A percentile compares a stretch with the other conserved stretches of the same genome.
Conservation (phyloP, 208 protist genomes). For the Angomonas deanei region DNA sequence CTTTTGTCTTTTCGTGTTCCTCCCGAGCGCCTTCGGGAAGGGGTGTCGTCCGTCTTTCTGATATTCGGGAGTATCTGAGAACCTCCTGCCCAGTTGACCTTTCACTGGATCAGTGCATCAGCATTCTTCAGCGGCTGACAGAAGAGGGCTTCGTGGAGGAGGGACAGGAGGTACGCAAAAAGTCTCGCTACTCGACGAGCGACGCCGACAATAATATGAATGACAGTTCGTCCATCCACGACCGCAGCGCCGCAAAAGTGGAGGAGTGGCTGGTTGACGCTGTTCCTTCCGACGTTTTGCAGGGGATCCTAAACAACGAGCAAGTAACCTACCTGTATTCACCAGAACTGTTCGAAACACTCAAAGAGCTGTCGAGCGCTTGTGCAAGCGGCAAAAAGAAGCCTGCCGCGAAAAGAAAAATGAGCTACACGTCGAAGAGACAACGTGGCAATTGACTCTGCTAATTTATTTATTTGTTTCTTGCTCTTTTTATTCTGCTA, state of each 20-base stretch:
- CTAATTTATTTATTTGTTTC: background rate
- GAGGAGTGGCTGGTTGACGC: slow-evolving; percentile 21
- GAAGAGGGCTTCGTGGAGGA: slow-evolving; percentile 20
- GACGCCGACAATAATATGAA: background rate
- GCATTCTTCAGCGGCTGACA: slow-evolving; percentile 28
- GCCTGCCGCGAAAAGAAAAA: background rate
- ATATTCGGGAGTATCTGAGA: slow-evolving; percentile 47
- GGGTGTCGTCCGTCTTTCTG: slow-evolving; percentile 30
- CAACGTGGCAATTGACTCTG: background rate
- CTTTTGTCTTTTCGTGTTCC: slow-evolving; percentile 42
- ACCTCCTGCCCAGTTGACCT: slow-evolving; percentile 49
- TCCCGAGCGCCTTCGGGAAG: slow-evolving; percentile 32
- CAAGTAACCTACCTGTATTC: slow-evolving; percentile 18
- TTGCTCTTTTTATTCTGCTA: background rate
- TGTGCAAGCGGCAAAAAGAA: background rate
- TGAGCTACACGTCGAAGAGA: background rate
- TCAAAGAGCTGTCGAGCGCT: slow-evolving; percentile 13
- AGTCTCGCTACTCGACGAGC: background rate
- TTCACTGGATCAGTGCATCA: slow-evolving; percentile 9
- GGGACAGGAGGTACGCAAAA: background rate
- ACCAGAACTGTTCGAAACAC: slow-evolving; percentile 7
- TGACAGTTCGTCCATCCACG: background rate
- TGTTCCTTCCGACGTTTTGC: slow-evolving; percentile 11
- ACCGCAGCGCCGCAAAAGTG: background rate
- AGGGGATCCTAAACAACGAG: slow-evolving; percentile 10